These are phyloP conservation scores for Candida methanosorbosa DNA, from an alignment of 805 yeast species.

Conservation along the genomic window DNA sequence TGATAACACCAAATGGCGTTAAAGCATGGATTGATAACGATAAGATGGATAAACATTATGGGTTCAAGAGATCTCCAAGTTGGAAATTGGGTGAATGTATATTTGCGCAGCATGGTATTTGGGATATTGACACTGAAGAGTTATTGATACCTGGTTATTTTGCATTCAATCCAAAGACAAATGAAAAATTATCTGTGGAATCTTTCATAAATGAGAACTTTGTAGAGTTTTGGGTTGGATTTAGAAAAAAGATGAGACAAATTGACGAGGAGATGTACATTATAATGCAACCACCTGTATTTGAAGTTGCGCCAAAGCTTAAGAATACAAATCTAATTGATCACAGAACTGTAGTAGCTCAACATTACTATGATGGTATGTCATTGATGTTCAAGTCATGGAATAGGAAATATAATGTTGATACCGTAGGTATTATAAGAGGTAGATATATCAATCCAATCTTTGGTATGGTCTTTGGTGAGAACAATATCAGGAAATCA, in stretches of 20 bases:
- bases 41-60: constrained; percentile 54
- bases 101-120: constrained; percentile 74
- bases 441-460: constrained; percentile 66
- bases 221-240: constrained; percentile 49
- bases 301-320: constrained; percentile 66
- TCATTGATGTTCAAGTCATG: constrained; percentile 87
- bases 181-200: constrained; percentile 34
- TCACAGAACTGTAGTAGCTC: constrained; percentile 60
- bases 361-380: constrained; percentile 94
- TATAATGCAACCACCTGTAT: constrained; percentile 74
- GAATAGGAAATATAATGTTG: constrained; percentile 77
- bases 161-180: constrained; percentile 26
- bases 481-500: constrained; percentile 63
- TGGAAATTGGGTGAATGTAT: constrained; percentile 77
- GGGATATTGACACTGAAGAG: constrained; percentile 41
- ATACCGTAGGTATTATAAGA: constrained; percentile 81
- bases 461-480: constrained; percentile 76
- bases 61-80: constrained; percentile 51
- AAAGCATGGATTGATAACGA: constrained; percentile 59
- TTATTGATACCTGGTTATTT: constrained; percentile 47
- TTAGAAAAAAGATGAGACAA: constrained; percentile 39
- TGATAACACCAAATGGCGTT: constrained; percentile 58
- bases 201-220: constrained; percentile 59
- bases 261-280: constrained; percentile 40
- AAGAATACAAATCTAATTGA: constrained; percentile 48